phyloP scores from a whole-genome alignment of 2,329 filamentous ascomycete genomes.

The Beauveria scarabaeidicola region DNA sequence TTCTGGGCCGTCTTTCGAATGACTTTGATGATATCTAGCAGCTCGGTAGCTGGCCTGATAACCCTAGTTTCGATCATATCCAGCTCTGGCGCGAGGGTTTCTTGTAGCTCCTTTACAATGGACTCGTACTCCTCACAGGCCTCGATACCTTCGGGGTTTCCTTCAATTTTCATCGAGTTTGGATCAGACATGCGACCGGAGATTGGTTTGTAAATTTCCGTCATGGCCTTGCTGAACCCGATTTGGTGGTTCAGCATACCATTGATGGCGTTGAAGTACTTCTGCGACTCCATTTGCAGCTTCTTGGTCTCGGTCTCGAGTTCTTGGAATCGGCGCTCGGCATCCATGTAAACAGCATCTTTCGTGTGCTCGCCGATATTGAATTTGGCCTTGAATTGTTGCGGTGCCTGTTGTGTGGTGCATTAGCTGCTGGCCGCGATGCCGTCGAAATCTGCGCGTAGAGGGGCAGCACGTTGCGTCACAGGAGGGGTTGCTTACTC shows the following conservation, averaged over 20 bases:
- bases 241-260: slow-evolving; percentile 97
- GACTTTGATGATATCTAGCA: slow-evolving; percentile 89
- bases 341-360: slow-evolving; percentile 88
- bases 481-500: slow-evolving; percentile 48
- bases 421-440: neutral
- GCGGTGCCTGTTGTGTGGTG: slow-evolving; percentile 57
- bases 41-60: slow-evolving; percentile 85
- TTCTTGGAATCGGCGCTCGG: slow-evolving; percentile 88
- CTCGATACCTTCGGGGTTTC: slow-evolving; percentile 84
- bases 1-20: slow-evolving; percentile 84
- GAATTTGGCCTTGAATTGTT: slow-evolving; percentile 84
- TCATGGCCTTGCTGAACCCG: slow-evolving; percentile 92
- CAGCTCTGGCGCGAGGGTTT: slow-evolving; percentile 79
- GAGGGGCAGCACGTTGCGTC: slow-evolving; percentile 12
- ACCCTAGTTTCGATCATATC: slow-evolving; percentile 95
- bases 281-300: slow-evolving; percentile 91
- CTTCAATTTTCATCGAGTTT: slow-evolving; percentile 69
- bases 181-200: slow-evolving; percentile 93
- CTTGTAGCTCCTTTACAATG: slow-evolving; percentile 83
- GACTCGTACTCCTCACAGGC: slow-evolving; percentile 95
- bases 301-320: slow-evolving; percentile 94
- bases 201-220: slow-evolving; percentile 96
- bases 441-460: slow-evolving; percentile 1
- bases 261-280: slow-evolving; percentile 97
- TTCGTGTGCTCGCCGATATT: slow-evolving; percentile 95